Conservation (phyloP, 2,329 filamentous ascomycete species). For the Geosmithia putterillii region DNA sequence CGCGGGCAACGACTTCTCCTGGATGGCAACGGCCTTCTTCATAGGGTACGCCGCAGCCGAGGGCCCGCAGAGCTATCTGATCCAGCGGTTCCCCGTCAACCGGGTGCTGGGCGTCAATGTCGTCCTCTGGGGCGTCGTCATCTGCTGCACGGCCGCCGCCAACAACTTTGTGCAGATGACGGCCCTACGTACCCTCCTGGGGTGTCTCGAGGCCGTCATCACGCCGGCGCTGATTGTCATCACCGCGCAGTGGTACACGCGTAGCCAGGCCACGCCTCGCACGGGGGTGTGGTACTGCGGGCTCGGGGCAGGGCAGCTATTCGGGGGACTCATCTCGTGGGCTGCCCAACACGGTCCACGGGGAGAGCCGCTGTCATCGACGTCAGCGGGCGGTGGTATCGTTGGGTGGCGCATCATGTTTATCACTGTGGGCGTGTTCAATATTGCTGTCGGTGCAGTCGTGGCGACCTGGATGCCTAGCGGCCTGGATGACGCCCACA, state of each 20-base stretch:
- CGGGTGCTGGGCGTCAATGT: slow-evolving; percentile 51
- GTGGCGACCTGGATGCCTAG: slow-evolving; percentile 17
- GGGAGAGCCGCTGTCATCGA: too few relatives aligned
- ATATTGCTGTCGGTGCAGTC: slow-evolving; percentile 17
- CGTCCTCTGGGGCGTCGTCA: slow-evolving; percentile 44
- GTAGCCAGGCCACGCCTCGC: slow-evolving; percentile 45
- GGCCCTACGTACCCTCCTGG: slow-evolving; percentile 43
- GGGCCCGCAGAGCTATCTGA: slow-evolving; percentile 30
- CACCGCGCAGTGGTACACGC: slow-evolving; percentile 49
- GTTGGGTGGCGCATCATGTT: slow-evolving; percentile 60
- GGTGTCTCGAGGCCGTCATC: slow-evolving; percentile 48
- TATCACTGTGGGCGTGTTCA: slow-evolving; percentile 48
- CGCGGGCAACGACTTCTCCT: slow-evolving; percentile 47
- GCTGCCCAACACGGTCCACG: slow-evolving; percentile 43
- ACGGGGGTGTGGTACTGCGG: slow-evolving; percentile 51
- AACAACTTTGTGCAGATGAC: slow-evolving; percentile 40
- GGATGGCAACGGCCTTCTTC: slow-evolving; percentile 50
- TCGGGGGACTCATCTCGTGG: slow-evolving; percentile 51
- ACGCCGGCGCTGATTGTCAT: slow-evolving; percentile 48
- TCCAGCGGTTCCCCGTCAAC: slow-evolving; percentile 48
- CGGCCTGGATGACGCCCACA: too few relatives aligned
- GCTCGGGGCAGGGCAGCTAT: slow-evolving; percentile 45
- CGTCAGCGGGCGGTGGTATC: slow-evolving; percentile 33
- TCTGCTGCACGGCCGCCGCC: slow-evolving; percentile 38
- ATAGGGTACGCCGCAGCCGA: slow-evolving; percentile 28